Evolutionary conservation across 202 grass and related monocot genomes (phyloP).

Genomic region (Digitaria exilis): DNA sequence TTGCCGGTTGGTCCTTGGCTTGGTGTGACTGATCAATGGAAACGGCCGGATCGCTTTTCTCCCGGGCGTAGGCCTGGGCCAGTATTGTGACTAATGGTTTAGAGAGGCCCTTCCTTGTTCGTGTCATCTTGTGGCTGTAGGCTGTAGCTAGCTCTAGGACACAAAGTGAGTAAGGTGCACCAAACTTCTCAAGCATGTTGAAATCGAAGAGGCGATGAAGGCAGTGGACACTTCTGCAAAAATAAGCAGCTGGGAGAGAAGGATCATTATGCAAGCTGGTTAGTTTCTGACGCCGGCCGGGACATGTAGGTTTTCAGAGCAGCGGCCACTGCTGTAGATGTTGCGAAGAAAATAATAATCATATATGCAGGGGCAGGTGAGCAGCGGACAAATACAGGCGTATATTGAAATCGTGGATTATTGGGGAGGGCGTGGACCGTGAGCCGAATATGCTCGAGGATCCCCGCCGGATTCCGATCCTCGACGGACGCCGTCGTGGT

Average conservation of each 20-base stretch:
- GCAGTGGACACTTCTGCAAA: too few relatives aligned
- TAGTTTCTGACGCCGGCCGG: too few relatives aligned
- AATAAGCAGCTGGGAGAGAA: too few relatives aligned
- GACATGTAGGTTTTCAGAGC: too few relatives aligned
- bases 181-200: too few relatives aligned
- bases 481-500: conserved; percentile 5
- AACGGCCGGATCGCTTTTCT: background rate
- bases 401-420: conserved; percentile 15
- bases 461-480: background rate
- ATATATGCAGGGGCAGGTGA: background rate
- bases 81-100: too few relatives aligned
- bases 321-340: too few relatives aligned
- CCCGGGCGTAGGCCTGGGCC: too few relatives aligned
- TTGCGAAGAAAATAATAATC: too few relatives aligned
- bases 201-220: too few relatives aligned
- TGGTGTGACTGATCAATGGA: background rate
- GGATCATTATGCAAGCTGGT: too few relatives aligned
- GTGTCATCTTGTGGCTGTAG: background rate
- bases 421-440: conserved; percentile 24
- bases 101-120: background rate
- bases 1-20: background rate
- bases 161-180: too few relatives aligned
- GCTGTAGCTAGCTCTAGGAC: background rate
- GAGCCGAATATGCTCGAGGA: conserved; percentile 39
- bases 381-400: background rate